phyloP scores from a whole-genome alignment of 176 grass and related monocot species.

The Juncus effusus region DNA sequence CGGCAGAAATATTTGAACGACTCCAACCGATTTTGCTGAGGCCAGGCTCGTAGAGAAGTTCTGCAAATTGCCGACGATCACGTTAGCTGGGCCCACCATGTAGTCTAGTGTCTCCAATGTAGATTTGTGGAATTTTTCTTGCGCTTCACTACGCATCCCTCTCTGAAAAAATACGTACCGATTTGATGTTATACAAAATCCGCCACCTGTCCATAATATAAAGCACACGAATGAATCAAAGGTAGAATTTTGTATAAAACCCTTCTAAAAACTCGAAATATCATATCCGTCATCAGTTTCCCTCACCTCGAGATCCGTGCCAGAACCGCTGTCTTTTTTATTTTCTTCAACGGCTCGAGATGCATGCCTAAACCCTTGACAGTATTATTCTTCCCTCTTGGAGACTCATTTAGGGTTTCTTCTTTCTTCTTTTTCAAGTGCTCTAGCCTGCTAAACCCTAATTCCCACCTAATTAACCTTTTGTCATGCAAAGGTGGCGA shows the following conservation, averaged over 20 bases:
- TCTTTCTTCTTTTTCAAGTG: conserved; percentile 95
- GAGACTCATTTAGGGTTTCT: conserved; percentile 39
- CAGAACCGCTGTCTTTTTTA: conserved; percentile 54
- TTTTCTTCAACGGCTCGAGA: conserved; percentile 77
- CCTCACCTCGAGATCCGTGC: conserved; percentile 37
- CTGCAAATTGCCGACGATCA: conserved; percentile 59
- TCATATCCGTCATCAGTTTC: conserved; percentile 47
- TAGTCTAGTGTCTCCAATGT: conserved; percentile 54
- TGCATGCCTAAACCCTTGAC: conserved; percentile 89
- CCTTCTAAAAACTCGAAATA: not conserved
- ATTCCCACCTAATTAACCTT: conserved; percentile 86
- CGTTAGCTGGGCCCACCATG: conserved; percentile 57
- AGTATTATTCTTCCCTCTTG: conserved; percentile 36
- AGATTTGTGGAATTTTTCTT: conserved; percentile 50
- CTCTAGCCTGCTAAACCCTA: conserved; percentile 79
- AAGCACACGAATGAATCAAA: too few species aligned
- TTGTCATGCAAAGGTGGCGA: conserved; percentile 23
- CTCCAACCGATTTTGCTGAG: conserved; percentile 48
- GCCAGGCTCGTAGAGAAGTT: conserved; percentile 63
- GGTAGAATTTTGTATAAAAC: too few species aligned
- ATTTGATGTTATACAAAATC: too few species aligned
- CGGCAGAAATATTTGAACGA: conserved; percentile 65
- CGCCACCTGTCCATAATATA: too few species aligned
- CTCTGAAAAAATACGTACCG: conserved; percentile 24
- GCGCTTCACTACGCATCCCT: conserved; percentile 48